Evolutionary conservation across 2,329 filamentous ascomycete species (phyloP).

Genomic region (Xylariaceae sp.): DNA sequence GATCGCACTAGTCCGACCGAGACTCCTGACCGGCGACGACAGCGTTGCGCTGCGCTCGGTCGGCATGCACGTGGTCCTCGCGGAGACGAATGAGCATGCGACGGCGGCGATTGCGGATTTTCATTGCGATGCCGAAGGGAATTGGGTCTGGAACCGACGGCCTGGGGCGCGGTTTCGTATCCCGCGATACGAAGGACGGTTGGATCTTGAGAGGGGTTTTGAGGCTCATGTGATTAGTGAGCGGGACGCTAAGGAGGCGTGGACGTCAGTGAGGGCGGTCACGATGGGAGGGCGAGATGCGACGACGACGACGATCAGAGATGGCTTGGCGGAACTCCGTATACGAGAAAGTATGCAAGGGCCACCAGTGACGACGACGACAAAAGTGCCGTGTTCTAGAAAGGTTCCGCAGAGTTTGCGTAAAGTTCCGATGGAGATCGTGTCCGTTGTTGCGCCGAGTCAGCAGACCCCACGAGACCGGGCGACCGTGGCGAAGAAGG

Average conservation of each 20-base stretch:
- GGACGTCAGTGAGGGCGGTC: neutral
- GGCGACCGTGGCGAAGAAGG: neutral
- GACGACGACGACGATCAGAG: too few relatives aligned
- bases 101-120: slow-evolving; percentile 30
- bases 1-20: slow-evolving; percentile 20
- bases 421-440: too few relatives aligned
- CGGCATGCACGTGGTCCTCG: slow-evolving; percentile 12
- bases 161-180: slow-evolving; percentile 30
- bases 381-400: too few relatives aligned
- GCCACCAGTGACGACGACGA: too few relatives aligned
- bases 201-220: slow-evolving; percentile 25
- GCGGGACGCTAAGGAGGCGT: slow-evolving; percentile 12
- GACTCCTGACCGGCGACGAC: slow-evolving; percentile 10
- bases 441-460: too few relatives aligned
- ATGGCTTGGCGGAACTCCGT: too few relatives aligned
- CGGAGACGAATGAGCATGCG: slow-evolving; percentile 19
- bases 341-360: too few relatives aligned
- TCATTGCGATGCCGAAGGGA: slow-evolving; percentile 20
- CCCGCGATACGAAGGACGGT: slow-evolving; percentile 30
- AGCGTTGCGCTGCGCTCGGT: slow-evolving; percentile 16
- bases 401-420: too few relatives aligned
- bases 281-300: too few relatives aligned
- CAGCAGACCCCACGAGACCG: slow-evolving; percentile 6
- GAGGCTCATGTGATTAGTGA: slow-evolving; percentile 26
- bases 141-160: slow-evolving; percentile 27